Evolutionary conservation across 2,329 filamentous ascomycete species (phyloP).

Genomic region (Elsinoe arachidis): DNA sequence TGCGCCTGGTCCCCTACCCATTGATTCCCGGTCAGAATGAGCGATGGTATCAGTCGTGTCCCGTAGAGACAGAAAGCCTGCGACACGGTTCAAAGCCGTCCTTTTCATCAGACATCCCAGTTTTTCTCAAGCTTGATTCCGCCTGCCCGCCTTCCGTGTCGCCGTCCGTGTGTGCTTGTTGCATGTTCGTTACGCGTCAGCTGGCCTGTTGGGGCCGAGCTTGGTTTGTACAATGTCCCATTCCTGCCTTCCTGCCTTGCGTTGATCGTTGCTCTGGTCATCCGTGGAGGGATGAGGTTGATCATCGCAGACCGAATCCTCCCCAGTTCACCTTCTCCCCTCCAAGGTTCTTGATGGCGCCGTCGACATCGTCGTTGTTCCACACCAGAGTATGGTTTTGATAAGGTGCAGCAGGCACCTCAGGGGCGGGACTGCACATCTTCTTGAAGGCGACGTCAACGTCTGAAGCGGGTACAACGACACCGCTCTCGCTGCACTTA

Average conservation of each 20-base stretch:
- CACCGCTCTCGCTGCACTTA: constrained; percentile 83
- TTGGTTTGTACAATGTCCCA: neutral
- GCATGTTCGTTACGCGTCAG: neutral
- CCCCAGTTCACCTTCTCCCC: constrained; percentile 9
- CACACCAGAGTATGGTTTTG: constrained; percentile 4
- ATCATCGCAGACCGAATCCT: constrained; percentile 6
- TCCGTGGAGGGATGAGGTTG: neutral
- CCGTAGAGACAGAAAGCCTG: neutral
- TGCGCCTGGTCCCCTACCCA: neutral
- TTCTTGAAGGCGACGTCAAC: constrained; percentile 58
- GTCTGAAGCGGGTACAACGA: constrained; percentile 80
- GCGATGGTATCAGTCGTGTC: neutral
- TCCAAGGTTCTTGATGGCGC: neutral
- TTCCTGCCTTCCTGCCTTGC: neutral
- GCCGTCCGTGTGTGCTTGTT: neutral
- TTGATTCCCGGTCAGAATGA: too few relatives aligned
- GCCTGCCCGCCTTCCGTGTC: too few relatives aligned
- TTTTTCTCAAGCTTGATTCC: neutral
- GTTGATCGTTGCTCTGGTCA: neutral
- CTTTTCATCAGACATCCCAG: neutral
- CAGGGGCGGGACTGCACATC: constrained; percentile 30
- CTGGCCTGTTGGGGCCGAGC: neutral
- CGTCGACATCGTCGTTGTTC: neutral
- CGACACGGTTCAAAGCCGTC: neutral
- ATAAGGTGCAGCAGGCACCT: constrained; percentile 3